Evolutionary conservation across 2,329 filamentous ascomycete species (phyloP).

Genomic region (Talaromyces atroroseus): DNA sequence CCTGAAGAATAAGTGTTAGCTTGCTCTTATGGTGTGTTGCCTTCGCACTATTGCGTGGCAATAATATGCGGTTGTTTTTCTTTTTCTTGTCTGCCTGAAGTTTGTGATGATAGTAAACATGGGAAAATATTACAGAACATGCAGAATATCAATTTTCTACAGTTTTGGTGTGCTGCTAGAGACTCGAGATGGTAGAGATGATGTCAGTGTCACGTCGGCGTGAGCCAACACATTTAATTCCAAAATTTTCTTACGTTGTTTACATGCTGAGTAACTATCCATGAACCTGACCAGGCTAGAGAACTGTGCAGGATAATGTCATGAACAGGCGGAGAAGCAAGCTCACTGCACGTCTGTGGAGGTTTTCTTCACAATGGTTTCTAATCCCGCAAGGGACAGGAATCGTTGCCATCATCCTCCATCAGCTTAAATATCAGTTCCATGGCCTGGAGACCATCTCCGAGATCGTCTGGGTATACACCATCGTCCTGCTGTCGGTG

Average conservation of each 20-base stretch:
- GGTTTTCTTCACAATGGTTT: conserved; percentile 35
- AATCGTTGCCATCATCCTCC: conserved; percentile 32
- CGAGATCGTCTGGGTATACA: conserved; percentile 36
- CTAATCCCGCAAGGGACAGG: conserved; percentile 36
- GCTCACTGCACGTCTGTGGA: conserved; percentile 21
- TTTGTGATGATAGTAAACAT: too few species aligned
- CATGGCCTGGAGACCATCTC: conserved; percentile 31
- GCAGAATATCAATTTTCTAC: too few species aligned
- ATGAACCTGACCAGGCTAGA: too few species aligned
- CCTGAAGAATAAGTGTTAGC: background rate
- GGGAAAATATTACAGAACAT: too few species aligned
- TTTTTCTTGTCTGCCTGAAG: too few species aligned
- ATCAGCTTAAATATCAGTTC: conserved; percentile 39
- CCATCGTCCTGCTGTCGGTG: conserved; percentile 28
- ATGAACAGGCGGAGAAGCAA: background rate
- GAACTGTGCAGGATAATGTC: too few species aligned
- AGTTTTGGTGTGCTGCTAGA: too few species aligned
- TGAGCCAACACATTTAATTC: too few species aligned
- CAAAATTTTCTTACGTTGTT: too few species aligned
- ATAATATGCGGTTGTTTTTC: background rate
- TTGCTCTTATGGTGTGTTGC: background rate
- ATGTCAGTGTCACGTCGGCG: too few species aligned
- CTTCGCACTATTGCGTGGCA: background rate
- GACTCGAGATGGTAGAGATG: too few species aligned
- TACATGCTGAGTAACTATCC: too few species aligned